Evolutionary conservation across 2,329 filamentous ascomycete species (phyloP).

Genomic region (Pseudogymnoascus sp.): DNA sequence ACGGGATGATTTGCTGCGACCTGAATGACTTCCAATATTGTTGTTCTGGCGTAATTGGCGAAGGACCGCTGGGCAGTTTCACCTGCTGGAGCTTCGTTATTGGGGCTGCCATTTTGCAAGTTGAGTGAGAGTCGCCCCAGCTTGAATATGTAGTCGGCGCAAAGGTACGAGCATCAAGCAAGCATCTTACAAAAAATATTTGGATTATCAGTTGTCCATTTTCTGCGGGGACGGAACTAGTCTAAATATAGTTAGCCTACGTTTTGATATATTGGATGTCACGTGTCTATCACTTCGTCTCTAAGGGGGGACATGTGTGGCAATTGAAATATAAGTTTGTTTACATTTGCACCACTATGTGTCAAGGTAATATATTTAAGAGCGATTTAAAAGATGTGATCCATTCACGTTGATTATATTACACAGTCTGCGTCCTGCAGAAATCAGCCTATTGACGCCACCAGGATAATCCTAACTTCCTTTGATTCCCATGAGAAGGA

Average conservation of each 20-base stretch:
- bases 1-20: conserved; percentile 81
- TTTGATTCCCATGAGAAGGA: conserved; percentile 2
- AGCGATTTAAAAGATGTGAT: background rate
- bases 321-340: background rate
- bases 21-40: conserved; percentile 95
- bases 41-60: conserved; percentile 82
- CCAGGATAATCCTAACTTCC: conserved; percentile 4
- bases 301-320: background rate
- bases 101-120: conserved; percentile 23
- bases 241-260: background rate
- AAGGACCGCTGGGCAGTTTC: conserved; percentile 75
- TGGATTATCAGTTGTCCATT: conserved; percentile 4
- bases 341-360: background rate
- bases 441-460: conserved; percentile 1
- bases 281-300: background rate
- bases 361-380: background rate
- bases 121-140: background rate
- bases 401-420: background rate
- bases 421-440: conserved; percentile 5
- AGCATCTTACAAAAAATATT: conserved; percentile 7
- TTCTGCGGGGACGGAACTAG: background rate
- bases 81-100: conserved; percentile 42
- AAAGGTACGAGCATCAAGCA: conserved; percentile 3
- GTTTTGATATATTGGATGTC: background rate
- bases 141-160: conserved; percentile 6